Percentiles rank a stretch among this genome's conserved stretches.
Evolutionary conservation across 2,329 filamentous ascomycete species (phyloP).

Genomic region (Pezicula rhizophila): DNA sequence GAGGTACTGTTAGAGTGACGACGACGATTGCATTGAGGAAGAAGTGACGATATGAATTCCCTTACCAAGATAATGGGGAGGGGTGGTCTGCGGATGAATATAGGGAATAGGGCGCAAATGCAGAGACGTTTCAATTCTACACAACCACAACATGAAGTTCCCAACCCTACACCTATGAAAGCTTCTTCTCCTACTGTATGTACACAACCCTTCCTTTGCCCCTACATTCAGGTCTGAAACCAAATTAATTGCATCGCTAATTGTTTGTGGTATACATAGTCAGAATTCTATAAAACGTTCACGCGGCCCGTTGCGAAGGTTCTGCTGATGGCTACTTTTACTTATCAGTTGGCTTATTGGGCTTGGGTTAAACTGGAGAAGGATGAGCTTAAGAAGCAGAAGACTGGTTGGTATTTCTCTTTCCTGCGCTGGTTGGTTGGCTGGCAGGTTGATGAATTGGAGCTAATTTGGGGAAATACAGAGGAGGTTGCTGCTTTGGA

Average conservation of each 20-base stretch:
- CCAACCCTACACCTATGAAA: neutral
- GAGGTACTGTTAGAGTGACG: too few relatives aligned
- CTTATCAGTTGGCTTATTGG: slow-evolving; percentile 74
- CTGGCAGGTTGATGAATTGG: neutral
- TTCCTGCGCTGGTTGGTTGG: neutral
- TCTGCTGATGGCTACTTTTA: slow-evolving; percentile 68
- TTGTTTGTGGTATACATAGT: slow-evolving; percentile 30
- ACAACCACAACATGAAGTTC: neutral
- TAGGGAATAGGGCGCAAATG: neutral
- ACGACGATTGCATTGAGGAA: too few relatives aligned
- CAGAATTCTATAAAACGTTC: slow-evolving; percentile 69
- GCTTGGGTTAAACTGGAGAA: slow-evolving; percentile 69
- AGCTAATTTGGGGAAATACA: slow-evolving; percentile 3
- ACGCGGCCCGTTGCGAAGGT: slow-evolving; percentile 68
- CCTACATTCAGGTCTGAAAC: neutral
- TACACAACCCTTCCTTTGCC: neutral
- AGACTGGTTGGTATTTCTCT: slow-evolving; percentile 40
- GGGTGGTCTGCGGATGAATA: neutral
- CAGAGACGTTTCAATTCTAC: neutral
- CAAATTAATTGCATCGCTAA: neutral
- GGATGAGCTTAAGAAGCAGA: slow-evolving; percentile 58
- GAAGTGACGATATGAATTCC: neutral
- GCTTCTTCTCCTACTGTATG: slow-evolving; percentile 12
- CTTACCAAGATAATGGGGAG: neutral
- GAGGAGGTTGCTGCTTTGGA: slow-evolving; percentile 13